Percentiles rank a stretch among this genome's conserved stretches.
Conservation (phyloP, 352 stramenopile genomes). For the Phytophthora pisi region DNA sequence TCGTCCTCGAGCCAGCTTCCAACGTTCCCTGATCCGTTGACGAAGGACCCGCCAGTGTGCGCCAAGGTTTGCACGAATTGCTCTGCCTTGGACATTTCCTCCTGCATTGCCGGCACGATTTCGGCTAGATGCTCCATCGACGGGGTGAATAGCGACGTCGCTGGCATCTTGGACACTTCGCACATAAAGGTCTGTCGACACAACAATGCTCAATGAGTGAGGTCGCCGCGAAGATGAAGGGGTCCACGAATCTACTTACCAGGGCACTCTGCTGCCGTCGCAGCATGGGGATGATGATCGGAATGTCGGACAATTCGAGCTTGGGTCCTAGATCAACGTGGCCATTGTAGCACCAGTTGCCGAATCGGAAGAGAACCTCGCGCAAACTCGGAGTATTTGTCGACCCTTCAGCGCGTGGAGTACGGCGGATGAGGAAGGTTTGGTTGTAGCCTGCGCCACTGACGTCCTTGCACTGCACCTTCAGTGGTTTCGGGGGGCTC, state of each 20-base stretch:
- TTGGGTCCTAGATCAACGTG: slow-evolving; percentile 91
- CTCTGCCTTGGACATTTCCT: slow-evolving; percentile 86
- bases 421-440: slow-evolving; percentile 85
- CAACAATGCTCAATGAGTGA: neutral
- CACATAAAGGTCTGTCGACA: slow-evolving; percentile 88
- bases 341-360: slow-evolving; percentile 95
- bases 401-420: slow-evolving; percentile 41
- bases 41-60: slow-evolving; percentile 55
- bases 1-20: slow-evolving; percentile 92
- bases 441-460: slow-evolving; percentile 84
- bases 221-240: too few relatives aligned
- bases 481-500: slow-evolving; percentile 77
- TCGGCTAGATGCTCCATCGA: slow-evolving; percentile 89
- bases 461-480: slow-evolving; percentile 86
- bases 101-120: slow-evolving; percentile 84
- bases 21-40: slow-evolving; percentile 56
- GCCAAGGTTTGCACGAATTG: slow-evolving; percentile 76
- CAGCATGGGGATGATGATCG: slow-evolving; percentile 94
- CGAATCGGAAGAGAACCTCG: slow-evolving; percentile 95
- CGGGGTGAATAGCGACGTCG: slow-evolving; percentile 87
- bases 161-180: slow-evolving; percentile 89
- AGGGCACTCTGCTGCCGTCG: slow-evolving; percentile 92
- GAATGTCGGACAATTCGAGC: slow-evolving; percentile 90
- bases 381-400: slow-evolving; percentile 58
- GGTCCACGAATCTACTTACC: slow-evolving; percentile 30